A percentile compares a stretch with the other conserved stretches of the same genome.
phyloP scores from a whole-genome alignment of 1,284 basidiomycete genomes.

The Leucoagaricus sp. region DNA sequence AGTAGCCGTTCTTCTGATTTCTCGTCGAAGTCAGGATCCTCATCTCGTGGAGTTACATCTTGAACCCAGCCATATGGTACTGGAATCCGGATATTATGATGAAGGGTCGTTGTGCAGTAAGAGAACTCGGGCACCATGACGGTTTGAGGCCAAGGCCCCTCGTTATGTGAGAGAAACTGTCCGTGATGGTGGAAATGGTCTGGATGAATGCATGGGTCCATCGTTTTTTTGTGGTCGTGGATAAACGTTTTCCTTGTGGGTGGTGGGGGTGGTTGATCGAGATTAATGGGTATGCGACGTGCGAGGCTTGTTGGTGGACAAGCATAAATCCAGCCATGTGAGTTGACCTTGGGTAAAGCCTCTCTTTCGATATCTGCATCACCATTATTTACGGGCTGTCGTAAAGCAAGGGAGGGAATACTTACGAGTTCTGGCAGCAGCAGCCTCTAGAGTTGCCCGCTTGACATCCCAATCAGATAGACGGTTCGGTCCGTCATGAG shows the following conservation, averaged over 20 bases:
- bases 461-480: conserved; percentile 45
- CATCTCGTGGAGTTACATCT: conserved; percentile 36
- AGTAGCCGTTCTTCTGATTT: conserved; percentile 56
- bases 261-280: conserved; percentile 27
- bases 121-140: conserved; percentile 51
- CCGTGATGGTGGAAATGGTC: conserved; percentile 49
- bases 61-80: conserved; percentile 38
- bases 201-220: conserved; percentile 64
- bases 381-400: not conserved
- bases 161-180: conserved; percentile 46
- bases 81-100: conserved; percentile 59
- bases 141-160: conserved; percentile 40
- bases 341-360: conserved; percentile 29
- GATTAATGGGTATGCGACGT: conserved; percentile 29
- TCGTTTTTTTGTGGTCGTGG: conserved; percentile 45
- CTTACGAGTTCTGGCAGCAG: conserved; percentile 42
- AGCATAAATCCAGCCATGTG: conserved; percentile 38
- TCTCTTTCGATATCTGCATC: conserved; percentile 32
- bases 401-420: not conserved
- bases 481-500: conserved; percentile 44
- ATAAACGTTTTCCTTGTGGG: conserved; percentile 47
- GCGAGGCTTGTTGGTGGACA: conserved; percentile 44
- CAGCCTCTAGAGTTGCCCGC: conserved; percentile 40
- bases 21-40: conserved; percentile 57
- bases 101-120: conserved; percentile 55